Evolutionary conservation across 2,329 filamentous ascomycete species (phyloP).

Genomic region (Clarireedia homoeocarpa): DNA sequence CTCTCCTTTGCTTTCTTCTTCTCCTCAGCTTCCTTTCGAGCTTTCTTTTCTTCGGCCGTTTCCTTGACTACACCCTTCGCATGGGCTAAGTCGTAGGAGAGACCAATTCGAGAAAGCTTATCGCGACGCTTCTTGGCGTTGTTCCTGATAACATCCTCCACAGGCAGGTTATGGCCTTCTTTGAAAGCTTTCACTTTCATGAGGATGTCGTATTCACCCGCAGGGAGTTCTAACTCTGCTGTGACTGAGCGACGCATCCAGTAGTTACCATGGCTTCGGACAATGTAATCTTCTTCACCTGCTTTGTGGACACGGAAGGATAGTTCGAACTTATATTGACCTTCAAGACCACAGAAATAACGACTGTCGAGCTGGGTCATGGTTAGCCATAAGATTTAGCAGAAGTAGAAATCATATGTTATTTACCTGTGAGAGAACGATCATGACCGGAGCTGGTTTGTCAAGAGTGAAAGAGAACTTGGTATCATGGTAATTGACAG

Average conservation of each 20-base stretch:
- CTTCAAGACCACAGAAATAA: slow-evolving; percentile 51
- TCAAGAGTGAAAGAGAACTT: slow-evolving; percentile 50
- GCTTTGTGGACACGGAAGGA: slow-evolving; percentile 39
- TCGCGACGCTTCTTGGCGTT: slow-evolving; percentile 34
- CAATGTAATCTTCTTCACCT: slow-evolving; percentile 49
- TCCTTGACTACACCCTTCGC: slow-evolving; percentile 47
- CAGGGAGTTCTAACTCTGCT: slow-evolving; percentile 48
- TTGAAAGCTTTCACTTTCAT: slow-evolving; percentile 46
- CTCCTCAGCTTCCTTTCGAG: slow-evolving; percentile 38
- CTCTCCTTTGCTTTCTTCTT: slow-evolving; percentile 33
- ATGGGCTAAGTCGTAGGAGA: slow-evolving; percentile 53
- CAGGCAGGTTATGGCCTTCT: slow-evolving; percentile 33
- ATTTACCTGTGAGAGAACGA: slow-evolving; percentile 39
- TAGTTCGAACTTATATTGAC: slow-evolving; percentile 44
- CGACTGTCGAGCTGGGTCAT: slow-evolving; percentile 40
- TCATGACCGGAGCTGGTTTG: slow-evolving; percentile 44
- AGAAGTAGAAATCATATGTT: no score
- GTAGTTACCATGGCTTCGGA: slow-evolving; percentile 38
- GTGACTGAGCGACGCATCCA: slow-evolving; percentile 50
- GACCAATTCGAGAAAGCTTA: slow-evolving; percentile 51
- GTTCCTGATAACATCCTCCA: slow-evolving; percentile 37
- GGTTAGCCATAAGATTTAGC: not conserved
- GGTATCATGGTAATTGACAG: slow-evolving; percentile 45
- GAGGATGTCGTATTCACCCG: slow-evolving; percentile 49
- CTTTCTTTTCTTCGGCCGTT: slow-evolving; percentile 33